Evolutionary conservation across 2,329 filamentous ascomycete genomes (phyloP), one percentile per base, ranked within the genome.

Genomic region (Plenodomus tracheiphilus): DNA sequence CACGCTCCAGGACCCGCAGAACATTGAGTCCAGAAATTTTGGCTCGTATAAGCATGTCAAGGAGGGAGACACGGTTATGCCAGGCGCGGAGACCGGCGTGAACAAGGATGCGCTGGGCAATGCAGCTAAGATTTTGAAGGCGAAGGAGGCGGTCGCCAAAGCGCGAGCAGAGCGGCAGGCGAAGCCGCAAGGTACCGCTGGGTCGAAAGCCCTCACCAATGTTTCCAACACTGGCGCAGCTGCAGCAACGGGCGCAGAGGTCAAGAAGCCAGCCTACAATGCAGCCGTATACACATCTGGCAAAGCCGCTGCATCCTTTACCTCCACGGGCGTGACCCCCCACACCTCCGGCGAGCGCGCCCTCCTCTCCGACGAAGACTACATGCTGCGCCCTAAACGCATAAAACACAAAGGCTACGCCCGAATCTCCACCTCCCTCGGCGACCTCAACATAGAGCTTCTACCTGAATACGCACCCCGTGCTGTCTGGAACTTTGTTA

Each of bases 401-500:
- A 85, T 99, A 51, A 96, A 96, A 74, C 84, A 83, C 59, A 95
- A 93, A 63, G 94, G 93, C 20, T 97, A 96, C 69, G 92, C 89
- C 6, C 85, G 91, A n/a, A 83, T 99, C 39, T 85, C 88, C 59
- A 99, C 94, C 0, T 94, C 86, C 53, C 77, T 89, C 2, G 94
- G 94, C 30, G 85, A 92, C 54, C 70, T 99, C 17, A 97, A 90
- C 55, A 77, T 99, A 52, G 93, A 97, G 69, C 80, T 99, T 4
- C 88, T 93, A 55, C 89, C 94, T 2, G 94, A 99, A 68, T 89
- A 87, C 46, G 92, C 94, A 2, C 94, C 94, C 1, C 89, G 88
- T 61, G 91, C 94, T 0, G 94, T 97, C 1, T 99, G 93, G 91
- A 99, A 99, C 72, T 99, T 99, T 66, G 84, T 96, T 43, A 86